phyloP scores from a whole-genome alignment of 2,329 filamentous ascomycete genomes.

The Chaetothyriales sp. region DNA sequence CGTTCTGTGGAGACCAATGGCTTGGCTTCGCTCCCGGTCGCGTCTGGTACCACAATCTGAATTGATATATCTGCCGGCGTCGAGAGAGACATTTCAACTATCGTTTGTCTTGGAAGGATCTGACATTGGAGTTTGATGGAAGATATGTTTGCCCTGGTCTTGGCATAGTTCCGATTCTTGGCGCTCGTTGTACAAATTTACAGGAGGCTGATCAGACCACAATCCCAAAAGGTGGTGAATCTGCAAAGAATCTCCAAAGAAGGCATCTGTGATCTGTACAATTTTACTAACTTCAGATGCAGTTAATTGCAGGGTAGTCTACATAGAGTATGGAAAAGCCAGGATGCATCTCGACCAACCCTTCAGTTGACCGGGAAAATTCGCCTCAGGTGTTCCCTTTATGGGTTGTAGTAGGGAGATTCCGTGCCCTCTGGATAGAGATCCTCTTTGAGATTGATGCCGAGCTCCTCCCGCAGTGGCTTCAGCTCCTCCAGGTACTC shows the following conservation, averaged over 20 bases:
- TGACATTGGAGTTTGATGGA: background rate
- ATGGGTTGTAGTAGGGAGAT: constrained; percentile 17
- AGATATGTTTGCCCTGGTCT: background rate
- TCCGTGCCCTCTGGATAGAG: constrained; percentile 52
- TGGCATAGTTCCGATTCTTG: too few relatives aligned
- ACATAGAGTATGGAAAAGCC: background rate
- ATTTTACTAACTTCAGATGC: background rate
- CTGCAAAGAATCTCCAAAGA: background rate
- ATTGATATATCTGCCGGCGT: constrained; percentile 17
- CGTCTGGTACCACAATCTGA: constrained; percentile 16
- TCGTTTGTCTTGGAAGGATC: background rate
- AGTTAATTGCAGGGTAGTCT: background rate
- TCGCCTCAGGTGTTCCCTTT: background rate
- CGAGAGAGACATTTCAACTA: constrained; percentile 14
- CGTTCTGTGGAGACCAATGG: constrained; percentile 56
- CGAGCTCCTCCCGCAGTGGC: constrained; percentile 81
- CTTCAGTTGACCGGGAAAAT: background rate
- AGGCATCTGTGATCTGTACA: background rate
- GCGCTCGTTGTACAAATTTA: too few relatives aligned
- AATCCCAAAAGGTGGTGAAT: background rate
- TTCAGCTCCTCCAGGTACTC: constrained; percentile 81
- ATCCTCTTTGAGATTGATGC: constrained; percentile 79
- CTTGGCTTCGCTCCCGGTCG: constrained; percentile 14
- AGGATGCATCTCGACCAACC: background rate
- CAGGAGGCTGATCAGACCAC: too few relatives aligned